A percentile compares a stretch with the other conserved stretches of the same genome.
These are phyloP conservation scores for Acanthochlamys bracteata DNA, from an alignment of 106 monocot genomes.

Conservation along the genomic window DNA sequence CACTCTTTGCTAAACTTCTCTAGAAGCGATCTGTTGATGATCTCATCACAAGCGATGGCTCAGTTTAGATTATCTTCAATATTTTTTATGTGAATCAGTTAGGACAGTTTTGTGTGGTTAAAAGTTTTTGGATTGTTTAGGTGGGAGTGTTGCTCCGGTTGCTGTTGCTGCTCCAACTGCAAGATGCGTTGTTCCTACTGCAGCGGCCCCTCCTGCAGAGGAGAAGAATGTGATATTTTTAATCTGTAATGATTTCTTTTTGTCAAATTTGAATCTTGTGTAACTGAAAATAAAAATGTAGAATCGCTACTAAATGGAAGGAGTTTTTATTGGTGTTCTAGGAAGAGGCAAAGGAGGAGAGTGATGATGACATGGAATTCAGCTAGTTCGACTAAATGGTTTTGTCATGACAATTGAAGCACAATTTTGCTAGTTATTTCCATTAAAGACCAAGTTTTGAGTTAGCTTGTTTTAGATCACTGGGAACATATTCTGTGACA, in stretches of 20 bases:
- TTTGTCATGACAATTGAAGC: too few species aligned
- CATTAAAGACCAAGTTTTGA: too few species aligned
- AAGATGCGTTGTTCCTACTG: slow-evolving; percentile 20
- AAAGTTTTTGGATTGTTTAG: slow-evolving; percentile 5
- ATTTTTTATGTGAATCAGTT: too few species aligned
- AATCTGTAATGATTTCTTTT: too few species aligned
- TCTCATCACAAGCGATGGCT: slow-evolving; percentile 49
- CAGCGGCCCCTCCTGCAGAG: slow-evolving; percentile 27
- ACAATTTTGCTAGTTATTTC: too few species aligned
- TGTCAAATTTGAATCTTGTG: too few species aligned
- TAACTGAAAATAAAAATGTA: too few species aligned
- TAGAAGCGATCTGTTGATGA: slow-evolving; percentile 44
- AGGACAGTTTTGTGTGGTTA: too few species aligned
- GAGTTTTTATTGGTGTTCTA: background rate
- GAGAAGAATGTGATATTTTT: slow-evolving; percentile 37
- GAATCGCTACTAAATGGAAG: too few species aligned
- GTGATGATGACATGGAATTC: slow-evolving; percentile 51
- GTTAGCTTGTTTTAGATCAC: too few species aligned
- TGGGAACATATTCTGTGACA: too few species aligned
- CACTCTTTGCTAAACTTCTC: slow-evolving; percentile 60
- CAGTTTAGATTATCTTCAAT: slow-evolving; percentile 15
- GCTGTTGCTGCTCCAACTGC: slow-evolving; percentile 29
- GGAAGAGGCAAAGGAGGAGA: slow-evolving; percentile 27
- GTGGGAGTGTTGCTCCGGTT: slow-evolving; percentile 35
- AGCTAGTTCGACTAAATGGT: slow-evolving; percentile 37